Conservation (phyloP, 169 alveolate genomes). For the Babesia ovis region DNA sequence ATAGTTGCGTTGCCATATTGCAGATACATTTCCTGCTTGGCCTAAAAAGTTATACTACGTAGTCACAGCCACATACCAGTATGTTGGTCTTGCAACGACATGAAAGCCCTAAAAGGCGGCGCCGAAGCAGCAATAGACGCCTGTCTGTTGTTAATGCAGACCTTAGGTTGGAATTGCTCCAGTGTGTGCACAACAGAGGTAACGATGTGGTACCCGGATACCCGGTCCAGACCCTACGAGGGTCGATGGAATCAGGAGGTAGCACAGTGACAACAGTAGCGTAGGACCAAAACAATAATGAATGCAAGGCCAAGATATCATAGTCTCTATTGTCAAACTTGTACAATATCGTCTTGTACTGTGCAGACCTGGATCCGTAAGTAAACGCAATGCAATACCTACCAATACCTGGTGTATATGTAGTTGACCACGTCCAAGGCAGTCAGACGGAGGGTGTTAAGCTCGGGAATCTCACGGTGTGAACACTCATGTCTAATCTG, state of each 20-base stretch:
- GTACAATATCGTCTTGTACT: constrained; percentile 26
- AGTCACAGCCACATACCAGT: too few relatives aligned
- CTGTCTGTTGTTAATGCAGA: not conserved
- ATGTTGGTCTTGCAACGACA: too few relatives aligned
- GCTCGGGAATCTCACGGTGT: constrained; percentile 64
- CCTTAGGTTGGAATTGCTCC: not conserved
- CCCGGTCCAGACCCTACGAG: not conserved
- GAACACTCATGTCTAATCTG: constrained; percentile 51
- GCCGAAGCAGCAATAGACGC: not conserved
- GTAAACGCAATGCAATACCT: not conserved
- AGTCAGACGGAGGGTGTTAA: constrained; percentile 40
- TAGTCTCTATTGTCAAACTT: constrained; percentile 31
- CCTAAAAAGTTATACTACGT: too few relatives aligned
- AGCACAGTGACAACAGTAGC: constrained; percentile 12
- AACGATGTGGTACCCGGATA: not conserved
- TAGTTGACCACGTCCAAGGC: constrained; percentile 48
- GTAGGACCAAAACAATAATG: constrained; percentile 11
- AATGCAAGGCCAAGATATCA: constrained; percentile 15
- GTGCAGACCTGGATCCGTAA: constrained; percentile 24
- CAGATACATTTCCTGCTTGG: too few relatives aligned
- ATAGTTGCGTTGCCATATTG: not conserved
- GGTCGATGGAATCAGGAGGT: not conserved
- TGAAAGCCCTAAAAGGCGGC: not conserved
- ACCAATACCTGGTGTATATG: constrained; percentile 60
- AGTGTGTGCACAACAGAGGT: not conserved